Evolutionary conservation across 495 filamentous ascomycete species (phyloP).

Genomic region (Cairneyella variabilis): DNA sequence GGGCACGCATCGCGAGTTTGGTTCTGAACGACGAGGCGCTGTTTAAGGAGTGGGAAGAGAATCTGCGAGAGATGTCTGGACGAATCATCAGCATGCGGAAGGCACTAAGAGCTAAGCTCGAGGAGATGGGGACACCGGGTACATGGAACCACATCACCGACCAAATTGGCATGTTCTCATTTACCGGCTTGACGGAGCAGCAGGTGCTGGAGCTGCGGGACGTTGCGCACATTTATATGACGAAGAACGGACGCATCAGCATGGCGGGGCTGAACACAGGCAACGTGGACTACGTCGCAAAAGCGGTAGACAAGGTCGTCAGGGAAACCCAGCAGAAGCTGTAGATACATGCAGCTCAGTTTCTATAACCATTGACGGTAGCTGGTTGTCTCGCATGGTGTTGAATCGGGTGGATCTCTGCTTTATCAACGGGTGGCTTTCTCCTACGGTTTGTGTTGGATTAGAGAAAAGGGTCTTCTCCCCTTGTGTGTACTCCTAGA

Average conservation of each 20-base stretch:
- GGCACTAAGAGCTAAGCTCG: slow-evolving; percentile 69
- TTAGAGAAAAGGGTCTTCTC: too few species aligned
- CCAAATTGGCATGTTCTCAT: slow-evolving; percentile 99
- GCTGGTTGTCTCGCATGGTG: too few species aligned
- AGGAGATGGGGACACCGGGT: slow-evolving; percentile 79
- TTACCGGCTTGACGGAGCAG: slow-evolving; percentile 81
- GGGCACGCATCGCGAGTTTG: slow-evolving; percentile 77
- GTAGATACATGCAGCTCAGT: too few species aligned
- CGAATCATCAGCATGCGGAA: slow-evolving; percentile 88
- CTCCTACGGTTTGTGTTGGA: too few species aligned
- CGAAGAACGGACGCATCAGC: slow-evolving; percentile 95
- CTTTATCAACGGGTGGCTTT: too few species aligned
- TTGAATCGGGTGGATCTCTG: too few species aligned
- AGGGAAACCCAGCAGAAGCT: slow-evolving; percentile 41
- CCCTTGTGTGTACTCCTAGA: too few species aligned
- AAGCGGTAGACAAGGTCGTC: slow-evolving; percentile 82
- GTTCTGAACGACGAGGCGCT: slow-evolving; percentile 79
- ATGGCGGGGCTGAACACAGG: slow-evolving; percentile 92
- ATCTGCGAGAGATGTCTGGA: slow-evolving; percentile 89
- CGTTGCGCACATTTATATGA: slow-evolving; percentile 93
- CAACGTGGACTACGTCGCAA: slow-evolving; percentile 91
- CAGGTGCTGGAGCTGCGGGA: slow-evolving; percentile 80
- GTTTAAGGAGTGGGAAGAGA: slow-evolving; percentile 92
- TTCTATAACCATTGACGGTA: too few species aligned
- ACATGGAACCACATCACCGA: slow-evolving; percentile 95